Evolutionary conservation across 371 early-diverging fungal species (phyloP).

Genomic region (Zychaea mexicana): DNA sequence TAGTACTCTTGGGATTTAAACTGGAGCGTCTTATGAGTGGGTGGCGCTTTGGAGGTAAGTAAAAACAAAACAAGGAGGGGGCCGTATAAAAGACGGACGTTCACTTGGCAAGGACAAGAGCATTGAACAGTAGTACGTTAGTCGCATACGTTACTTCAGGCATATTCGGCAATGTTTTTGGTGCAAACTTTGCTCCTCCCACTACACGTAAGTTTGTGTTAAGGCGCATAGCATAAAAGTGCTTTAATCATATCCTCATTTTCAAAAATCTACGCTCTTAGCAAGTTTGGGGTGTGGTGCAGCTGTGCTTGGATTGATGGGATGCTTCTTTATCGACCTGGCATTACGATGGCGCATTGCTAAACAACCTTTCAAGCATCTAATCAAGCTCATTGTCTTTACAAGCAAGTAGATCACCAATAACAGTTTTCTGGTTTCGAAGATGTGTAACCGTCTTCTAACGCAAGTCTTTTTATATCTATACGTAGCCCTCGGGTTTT

Average conservation of each 20-base stretch:
- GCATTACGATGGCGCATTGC: conserved; percentile 69
- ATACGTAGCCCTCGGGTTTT: conserved; percentile 21
- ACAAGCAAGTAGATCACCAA: conserved; percentile 11
- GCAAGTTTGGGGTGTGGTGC: conserved; percentile 75
- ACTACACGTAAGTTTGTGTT: conserved; percentile 43
- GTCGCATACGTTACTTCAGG: conserved; percentile 58
- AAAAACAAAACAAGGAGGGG: too few relatives aligned
- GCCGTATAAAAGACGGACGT: too few relatives aligned
- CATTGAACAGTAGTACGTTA: too few relatives aligned
- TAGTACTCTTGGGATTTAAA: conserved; percentile 56
- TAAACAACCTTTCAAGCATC: conserved; percentile 59
- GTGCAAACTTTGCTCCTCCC: conserved; percentile 51
- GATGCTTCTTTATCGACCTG: conserved; percentile 68
- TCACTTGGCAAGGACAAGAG: background rate
- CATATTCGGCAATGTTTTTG: conserved; percentile 55
- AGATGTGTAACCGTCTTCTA: too few relatives aligned
- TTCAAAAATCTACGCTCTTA: conserved; percentile 9
- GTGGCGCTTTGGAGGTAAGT: conserved; percentile 59
- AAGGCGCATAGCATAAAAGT: too few relatives aligned
- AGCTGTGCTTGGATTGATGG: conserved; percentile 70
- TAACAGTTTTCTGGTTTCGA: too few relatives aligned
- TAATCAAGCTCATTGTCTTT: conserved; percentile 44
- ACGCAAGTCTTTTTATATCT: background rate
- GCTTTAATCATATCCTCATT: too few relatives aligned
- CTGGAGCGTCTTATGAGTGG: conserved; percentile 74